Percentiles rank a stretch among this genome's conserved stretches.
Conservation (phyloP, 23 red algal species). For the Gracilaria gracilis region DNA sequence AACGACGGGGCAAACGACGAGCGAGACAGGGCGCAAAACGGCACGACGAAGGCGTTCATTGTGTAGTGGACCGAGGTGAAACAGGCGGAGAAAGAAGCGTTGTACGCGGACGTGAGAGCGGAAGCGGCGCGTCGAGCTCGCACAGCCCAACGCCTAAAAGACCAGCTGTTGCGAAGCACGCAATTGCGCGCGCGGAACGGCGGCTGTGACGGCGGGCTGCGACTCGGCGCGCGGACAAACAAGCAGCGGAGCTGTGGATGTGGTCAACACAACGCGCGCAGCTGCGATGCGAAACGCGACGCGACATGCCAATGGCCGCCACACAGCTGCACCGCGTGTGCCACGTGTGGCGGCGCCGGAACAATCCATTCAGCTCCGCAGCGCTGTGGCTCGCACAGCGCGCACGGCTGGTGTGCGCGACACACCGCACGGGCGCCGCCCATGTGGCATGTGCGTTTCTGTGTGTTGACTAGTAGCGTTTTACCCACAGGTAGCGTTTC, state of each 20-base stretch:
- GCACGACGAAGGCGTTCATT: constrained; percentile 34
- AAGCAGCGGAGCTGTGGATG: not conserved
- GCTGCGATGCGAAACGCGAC: not conserved
- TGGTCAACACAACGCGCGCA: not conserved
- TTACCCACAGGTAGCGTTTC: too few relatives aligned
- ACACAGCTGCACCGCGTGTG: not conserved
- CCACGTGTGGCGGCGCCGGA: not conserved
- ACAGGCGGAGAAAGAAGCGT: too few relatives aligned
- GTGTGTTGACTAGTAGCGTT: too few relatives aligned
- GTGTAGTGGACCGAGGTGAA: not conserved
- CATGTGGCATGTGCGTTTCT: too few relatives aligned
- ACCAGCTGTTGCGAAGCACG: not conserved
- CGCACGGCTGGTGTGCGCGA: too few relatives aligned
- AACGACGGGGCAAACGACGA: not conserved
- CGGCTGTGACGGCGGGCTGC: too few relatives aligned
- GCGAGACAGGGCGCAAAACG: not conserved
- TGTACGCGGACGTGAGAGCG: too few relatives aligned
- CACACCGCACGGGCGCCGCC: too few relatives aligned
- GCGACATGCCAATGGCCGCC: not conserved
- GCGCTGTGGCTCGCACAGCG: too few relatives aligned
- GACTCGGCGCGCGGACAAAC: too few relatives aligned
- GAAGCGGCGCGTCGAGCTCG: not conserved
- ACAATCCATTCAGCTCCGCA: too few relatives aligned
- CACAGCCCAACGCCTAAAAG: not conserved
- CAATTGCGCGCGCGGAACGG: not conserved